Evolutionary conservation across 164 flowering plant genomes (phyloP).

Genomic region (Sedum album): DNA sequence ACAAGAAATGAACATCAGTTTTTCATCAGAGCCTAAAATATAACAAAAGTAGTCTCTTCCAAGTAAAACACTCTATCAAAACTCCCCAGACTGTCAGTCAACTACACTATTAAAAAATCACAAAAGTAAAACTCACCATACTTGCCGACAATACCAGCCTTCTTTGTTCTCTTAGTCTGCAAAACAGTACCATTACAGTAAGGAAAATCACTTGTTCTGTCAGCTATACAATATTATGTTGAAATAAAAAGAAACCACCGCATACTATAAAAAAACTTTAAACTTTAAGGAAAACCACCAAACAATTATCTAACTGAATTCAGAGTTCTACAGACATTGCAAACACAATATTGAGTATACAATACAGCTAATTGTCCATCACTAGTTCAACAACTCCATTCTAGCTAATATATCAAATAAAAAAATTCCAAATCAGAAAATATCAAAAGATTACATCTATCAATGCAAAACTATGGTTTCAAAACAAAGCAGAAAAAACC

Average conservation of each 20-base stretch:
- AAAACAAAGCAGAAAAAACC: neutral
- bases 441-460: too few species aligned
- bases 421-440: too few species aligned
- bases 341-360: neutral
- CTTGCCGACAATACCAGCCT: constrained; percentile 68
- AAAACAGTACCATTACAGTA: neutral
- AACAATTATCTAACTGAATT: neutral
- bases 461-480: too few species aligned
- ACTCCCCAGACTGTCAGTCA: neutral
- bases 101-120: neutral
- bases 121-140: constrained; percentile 34
- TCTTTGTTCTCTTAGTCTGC: constrained; percentile 47
- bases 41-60: neutral
- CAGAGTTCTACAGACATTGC: neutral
- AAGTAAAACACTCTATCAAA: neutral
- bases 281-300: neutral
- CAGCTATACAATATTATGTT: neutral
- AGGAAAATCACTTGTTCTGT: neutral
- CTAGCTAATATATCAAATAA: too few species aligned
- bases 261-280: neutral
- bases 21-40: too few species aligned
- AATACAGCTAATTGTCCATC: neutral
- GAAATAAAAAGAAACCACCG: neutral
- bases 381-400: too few species aligned
- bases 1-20: too few species aligned